Evolutionary conservation across 345 rosid species (phyloP).

Genomic region (Acer campestre): DNA sequence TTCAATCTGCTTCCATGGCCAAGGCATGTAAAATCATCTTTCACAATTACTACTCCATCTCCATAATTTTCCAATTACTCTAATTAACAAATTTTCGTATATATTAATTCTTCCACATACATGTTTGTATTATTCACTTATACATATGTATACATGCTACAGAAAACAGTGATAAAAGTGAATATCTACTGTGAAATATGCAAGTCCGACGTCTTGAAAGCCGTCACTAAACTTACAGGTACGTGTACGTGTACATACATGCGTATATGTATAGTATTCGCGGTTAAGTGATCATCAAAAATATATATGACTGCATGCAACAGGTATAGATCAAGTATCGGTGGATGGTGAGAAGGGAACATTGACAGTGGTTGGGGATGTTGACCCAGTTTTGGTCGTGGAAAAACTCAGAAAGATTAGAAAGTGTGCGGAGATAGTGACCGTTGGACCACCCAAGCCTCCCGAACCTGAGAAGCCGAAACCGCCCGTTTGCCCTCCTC

Average conservation of each 20-base stretch:
- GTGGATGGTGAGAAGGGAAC: constrained; percentile 23
- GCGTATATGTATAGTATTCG: too few species aligned
- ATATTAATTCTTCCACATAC: too few species aligned
- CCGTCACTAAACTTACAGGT: constrained; percentile 19
- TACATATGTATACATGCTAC: neutral
- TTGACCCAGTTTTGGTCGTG: constrained; percentile 7
- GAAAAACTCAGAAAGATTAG: constrained; percentile 14
- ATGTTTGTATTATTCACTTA: neutral
- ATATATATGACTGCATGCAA: too few species aligned
- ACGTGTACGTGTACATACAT: neutral
- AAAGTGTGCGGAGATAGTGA: neutral
- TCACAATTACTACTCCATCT: neutral
- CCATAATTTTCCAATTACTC: neutral
- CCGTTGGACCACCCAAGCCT: constrained; percentile 18
- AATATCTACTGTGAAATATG: constrained; percentile 7
- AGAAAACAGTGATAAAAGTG: constrained; percentile 20
- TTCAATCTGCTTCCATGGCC: neutral
- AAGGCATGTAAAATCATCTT: neutral
- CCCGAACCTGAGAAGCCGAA: neutral
- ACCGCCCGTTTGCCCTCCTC: neutral
- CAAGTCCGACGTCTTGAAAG: constrained; percentile 12
- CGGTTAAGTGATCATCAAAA: neutral
- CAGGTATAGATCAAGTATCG: constrained; percentile 20
- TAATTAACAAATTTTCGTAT: too few species aligned
- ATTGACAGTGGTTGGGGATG: constrained; percentile 21